These are phyloP conservation scores for Colletotrichum cordylinicola DNA, from an alignment of 2,329 filamentous ascomycete species.

Conservation along the genomic window DNA sequence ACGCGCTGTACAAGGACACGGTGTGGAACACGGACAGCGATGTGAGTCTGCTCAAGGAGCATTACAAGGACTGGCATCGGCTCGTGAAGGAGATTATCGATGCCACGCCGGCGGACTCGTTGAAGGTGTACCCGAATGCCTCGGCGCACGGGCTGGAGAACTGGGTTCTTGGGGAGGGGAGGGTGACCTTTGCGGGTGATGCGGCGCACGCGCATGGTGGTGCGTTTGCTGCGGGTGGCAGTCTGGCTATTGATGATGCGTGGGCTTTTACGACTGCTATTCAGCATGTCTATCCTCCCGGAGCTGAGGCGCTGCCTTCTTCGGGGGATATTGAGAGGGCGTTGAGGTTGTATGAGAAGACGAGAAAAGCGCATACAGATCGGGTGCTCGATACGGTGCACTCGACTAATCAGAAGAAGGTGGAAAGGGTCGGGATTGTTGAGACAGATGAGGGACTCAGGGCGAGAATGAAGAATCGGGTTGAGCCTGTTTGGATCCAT, in stretches of 20 bases:
- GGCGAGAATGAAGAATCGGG: slow-evolving; percentile 37
- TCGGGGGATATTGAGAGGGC: slow-evolving; percentile 31
- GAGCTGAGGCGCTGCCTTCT: not conserved
- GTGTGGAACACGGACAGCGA: slow-evolving; percentile 45
- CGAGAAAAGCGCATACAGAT: slow-evolving; percentile 46
- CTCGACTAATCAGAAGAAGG: slow-evolving; percentile 30
- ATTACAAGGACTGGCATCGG: slow-evolving; percentile 48
- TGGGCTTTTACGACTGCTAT: slow-evolving; percentile 47
- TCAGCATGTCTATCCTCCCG: slow-evolving; percentile 35
- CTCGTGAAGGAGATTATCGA: slow-evolving; percentile 43
- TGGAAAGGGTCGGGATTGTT: slow-evolving; percentile 24
- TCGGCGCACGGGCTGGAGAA: slow-evolving; percentile 43
- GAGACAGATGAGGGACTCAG: slow-evolving; percentile 44
- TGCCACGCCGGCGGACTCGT: slow-evolving; percentile 39
- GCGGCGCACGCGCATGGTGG: slow-evolving; percentile 47
- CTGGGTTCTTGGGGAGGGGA: slow-evolving; percentile 43
- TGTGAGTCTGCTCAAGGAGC: slow-evolving; percentile 38
- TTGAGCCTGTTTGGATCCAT: slow-evolving; percentile 47
- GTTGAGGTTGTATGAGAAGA: slow-evolving; percentile 45
- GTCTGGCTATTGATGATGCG: slow-evolving; percentile 44
- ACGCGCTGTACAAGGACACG: slow-evolving; percentile 32
- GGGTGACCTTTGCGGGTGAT: slow-evolving; percentile 43
- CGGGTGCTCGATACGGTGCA: slow-evolving; percentile 40
- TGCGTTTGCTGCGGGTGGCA: slow-evolving; percentile 45
- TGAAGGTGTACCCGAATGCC: slow-evolving; percentile 46